These are phyloP conservation scores for Malassezia nana DNA, from an alignment of 1,284 basidiomycete species.

Conservation along the genomic window DNA sequence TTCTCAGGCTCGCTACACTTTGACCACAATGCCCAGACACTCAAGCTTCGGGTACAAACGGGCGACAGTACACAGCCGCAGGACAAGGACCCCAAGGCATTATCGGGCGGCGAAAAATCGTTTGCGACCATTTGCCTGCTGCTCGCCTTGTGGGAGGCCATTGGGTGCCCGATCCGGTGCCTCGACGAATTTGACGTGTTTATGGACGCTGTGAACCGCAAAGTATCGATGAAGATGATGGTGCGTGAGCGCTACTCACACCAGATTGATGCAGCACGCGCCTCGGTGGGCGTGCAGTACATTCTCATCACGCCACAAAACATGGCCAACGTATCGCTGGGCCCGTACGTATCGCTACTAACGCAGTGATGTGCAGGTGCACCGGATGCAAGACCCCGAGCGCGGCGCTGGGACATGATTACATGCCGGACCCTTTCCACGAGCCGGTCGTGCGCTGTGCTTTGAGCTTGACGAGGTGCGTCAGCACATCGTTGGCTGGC, in stretches of 20 bases:
- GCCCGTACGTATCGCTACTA: slow-evolving; percentile 5
- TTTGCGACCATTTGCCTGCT: slow-evolving; percentile 92
- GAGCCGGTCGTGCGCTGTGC: slow-evolving; percentile 27
- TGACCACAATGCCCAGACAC: slow-evolving; percentile 61
- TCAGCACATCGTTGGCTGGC: slow-evolving; percentile 58
- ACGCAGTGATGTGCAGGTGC: slow-evolving; percentile 20
- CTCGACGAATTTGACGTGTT: slow-evolving; percentile 77
- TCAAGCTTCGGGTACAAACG: slow-evolving; percentile 68
- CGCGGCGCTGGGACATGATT: slow-evolving; percentile 7
- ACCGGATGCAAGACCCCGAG: slow-evolving; percentile 22
- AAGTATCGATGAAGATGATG: slow-evolving; percentile 82
- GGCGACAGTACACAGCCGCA: slow-evolving; percentile 63
- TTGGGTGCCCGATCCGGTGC: slow-evolving; percentile 84
- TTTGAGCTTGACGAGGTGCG: slow-evolving; percentile 58
- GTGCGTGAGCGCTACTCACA: slow-evolving; percentile 6
- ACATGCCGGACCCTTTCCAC: background rate
- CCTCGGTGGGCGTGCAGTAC: slow-evolving; percentile 23
- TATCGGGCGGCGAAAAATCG: slow-evolving; percentile 86
- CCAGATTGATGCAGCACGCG: slow-evolving; percentile 17
- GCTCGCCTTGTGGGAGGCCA: slow-evolving; percentile 86
- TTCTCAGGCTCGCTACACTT: slow-evolving; percentile 55
- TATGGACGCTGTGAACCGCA: slow-evolving; percentile 86
- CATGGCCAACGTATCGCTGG: slow-evolving; percentile 27
- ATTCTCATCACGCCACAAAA: slow-evolving; percentile 42
- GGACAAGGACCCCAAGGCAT: slow-evolving; percentile 49